Evolutionary conservation across 768 basidiomycete species (phyloP).

Genomic region (Lyophyllum shimeji): DNA sequence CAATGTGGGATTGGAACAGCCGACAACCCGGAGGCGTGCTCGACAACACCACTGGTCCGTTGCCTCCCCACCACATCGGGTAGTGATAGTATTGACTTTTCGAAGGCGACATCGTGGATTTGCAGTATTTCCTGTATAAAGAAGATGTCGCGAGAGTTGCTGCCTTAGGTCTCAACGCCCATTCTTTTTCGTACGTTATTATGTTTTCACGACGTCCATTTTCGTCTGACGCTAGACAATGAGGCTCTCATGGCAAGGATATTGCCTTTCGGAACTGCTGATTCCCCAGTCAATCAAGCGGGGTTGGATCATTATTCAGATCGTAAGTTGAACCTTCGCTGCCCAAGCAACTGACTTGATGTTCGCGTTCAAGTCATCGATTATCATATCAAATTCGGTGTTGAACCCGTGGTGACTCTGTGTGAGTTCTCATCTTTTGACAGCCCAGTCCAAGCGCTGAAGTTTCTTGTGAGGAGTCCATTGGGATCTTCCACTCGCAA

Average conservation of each 20-base stretch:
- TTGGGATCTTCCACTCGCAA: constrained; percentile 48
- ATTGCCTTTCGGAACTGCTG: constrained; percentile 47
- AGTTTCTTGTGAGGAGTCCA: constrained; percentile 32
- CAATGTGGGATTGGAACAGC: constrained; percentile 51
- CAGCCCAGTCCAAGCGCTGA: neutral
- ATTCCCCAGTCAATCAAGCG: constrained; percentile 48
- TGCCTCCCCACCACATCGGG: neutral
- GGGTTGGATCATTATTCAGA: constrained; percentile 47
- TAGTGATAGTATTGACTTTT: neutral
- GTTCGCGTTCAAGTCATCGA: constrained; percentile 36
- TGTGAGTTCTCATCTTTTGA: constrained; percentile 31
- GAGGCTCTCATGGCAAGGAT: constrained; percentile 52
- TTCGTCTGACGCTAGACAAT: neutral
- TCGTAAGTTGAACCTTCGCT: constrained; percentile 23
- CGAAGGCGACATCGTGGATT: constrained; percentile 44
- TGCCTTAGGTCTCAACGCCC: constrained; percentile 47
- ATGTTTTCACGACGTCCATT: neutral
- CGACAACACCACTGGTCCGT: constrained; percentile 44
- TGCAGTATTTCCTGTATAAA: constrained; percentile 55
- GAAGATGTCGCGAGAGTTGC: constrained; percentile 49
- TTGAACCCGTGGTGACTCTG: constrained; percentile 48
- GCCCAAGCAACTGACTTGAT: neutral
- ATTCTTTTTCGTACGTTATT: constrained; percentile 47
- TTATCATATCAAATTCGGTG: constrained; percentile 38
- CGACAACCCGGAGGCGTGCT: constrained; percentile 39